Evolutionary conservation across 352 stramenopile genomes (phyloP), one percentile per base, ranked within the genome.

Genomic region (Pythium apleroticum): DNA sequence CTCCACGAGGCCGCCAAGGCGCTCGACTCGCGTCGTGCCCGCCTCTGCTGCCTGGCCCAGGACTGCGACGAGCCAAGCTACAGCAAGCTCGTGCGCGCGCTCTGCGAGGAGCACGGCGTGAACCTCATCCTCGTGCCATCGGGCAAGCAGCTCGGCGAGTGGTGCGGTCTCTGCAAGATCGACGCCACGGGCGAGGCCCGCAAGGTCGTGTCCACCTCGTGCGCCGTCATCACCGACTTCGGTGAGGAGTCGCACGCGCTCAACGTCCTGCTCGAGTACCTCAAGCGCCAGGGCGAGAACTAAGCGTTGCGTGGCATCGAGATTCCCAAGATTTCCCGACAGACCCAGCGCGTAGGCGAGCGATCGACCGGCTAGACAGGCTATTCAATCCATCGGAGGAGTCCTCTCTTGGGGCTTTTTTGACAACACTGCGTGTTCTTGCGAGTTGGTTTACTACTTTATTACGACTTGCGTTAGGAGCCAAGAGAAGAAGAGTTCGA

Each of bases 11-110:
- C 96, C 70, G 96, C 95, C 73, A 99, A 99, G 93, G 98, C 96
- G 30, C 93, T 99, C 66, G 98, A 99, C 81, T 97, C 96, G 58
- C 94, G 95, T 73, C 94, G 96, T 60, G 98, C 97, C 45, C 96
- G 97, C 71, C 89, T 99, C 52, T 99, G 98, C 90, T 99, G 96
- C 81, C 93, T 99, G 50, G 93, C 97, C 67, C 98, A 99, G 82
- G 97, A 99, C 88, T 99, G 98, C 89, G 98, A 99, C 80, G 98
- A 99, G 78, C 96, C 97, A 52, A 98, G 98, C 80, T 99, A 99
- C 96, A 98, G 95, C 76, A 99, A 99, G 86, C 91, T 99, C 71
- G 97, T 99, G 72, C 96, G 96, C 72, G 97, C 97, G 58, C 81
- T 98, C 64, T 98, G 91, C 81, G 86, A 96, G 69, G 89, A 97